Base-by-base conservation (phyloP, 768 basidiomycete species). In the Podaxis sp. region DNA sequence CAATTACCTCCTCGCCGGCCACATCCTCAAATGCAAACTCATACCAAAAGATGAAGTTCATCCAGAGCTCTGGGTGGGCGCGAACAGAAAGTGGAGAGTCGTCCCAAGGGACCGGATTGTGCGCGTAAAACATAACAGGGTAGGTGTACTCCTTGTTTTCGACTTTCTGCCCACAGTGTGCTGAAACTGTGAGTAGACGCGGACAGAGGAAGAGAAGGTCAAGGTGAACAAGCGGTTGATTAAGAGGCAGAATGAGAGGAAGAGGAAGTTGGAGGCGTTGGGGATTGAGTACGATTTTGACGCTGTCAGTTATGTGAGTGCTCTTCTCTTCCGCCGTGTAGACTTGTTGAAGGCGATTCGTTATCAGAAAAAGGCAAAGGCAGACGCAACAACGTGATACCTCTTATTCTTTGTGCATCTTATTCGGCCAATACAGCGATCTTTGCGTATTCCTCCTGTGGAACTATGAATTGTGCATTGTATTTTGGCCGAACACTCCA, bases 1-100 rank as follows among this genome's bases (percentile, higher is more conserved):
- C 80, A 98, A 97, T 77, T 99, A 98, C 73, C 83, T 99, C 40
- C 80, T 99, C 64, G 84, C 90, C 82, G 95, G 96, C 5, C 96
- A 97, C 70, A 90, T 99, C 64, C 81, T 99, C 58, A 85, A 84
- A 47, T 98, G 96, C 79, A 90, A 92, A 73, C 73, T 95, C 55
- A 86, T 98, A 61, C 93, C 97, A 42, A 87, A 87, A 66, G 93
- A 95, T 25, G 74, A 95, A 62, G 85, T 98, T 1, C 96, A 98
- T 71, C 91, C 95, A 11, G 86, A 96, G 69, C 75, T 98, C 1
- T 99, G 97, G 97, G 79, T 95, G 10, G 96, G 97, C n/a, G 93
- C 95, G 18, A 97, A 98, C 76, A 84, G 90, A 66, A 95, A 93
- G 71, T 98, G 90, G 88, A 80, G 88, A 64, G 72, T 75, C 3